A percentile compares a stretch with the other conserved stretches of the same genome.
phyloP scores from a whole-genome alignment of 305 asterid species.

The Striga hermonthica region DNA sequence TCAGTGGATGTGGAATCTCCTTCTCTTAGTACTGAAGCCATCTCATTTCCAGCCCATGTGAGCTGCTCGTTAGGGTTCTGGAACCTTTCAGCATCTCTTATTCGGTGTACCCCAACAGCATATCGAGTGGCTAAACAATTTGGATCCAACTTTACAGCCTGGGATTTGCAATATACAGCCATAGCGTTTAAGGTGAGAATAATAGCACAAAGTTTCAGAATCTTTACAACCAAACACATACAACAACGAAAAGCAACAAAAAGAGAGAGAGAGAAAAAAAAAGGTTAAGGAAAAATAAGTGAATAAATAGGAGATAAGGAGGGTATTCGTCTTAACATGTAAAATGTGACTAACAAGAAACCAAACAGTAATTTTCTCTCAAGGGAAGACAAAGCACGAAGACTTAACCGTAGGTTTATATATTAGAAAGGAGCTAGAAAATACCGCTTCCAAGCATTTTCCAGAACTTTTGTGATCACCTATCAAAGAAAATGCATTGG shows the following conservation, averaged over 20 bases:
- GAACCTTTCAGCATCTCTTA: conserved; percentile 91
- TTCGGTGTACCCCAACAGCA: conserved; percentile 88
- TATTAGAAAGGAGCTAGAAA: conserved; percentile 15
- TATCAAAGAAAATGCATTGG: conserved; percentile 76
- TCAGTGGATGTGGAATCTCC: conserved; percentile 75
- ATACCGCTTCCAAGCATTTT: conserved; percentile 90
- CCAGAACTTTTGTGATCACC: conserved; percentile 81
- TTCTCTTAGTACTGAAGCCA: conserved; percentile 91
- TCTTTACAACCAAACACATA: conserved; percentile 11
- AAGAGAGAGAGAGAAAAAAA: neutral
- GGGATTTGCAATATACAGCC: conserved; percentile 32
- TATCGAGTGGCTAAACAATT: conserved; percentile 92
- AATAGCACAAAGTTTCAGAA: conserved; percentile 11
- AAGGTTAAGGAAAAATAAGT: neutral
- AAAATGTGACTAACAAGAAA: neutral
- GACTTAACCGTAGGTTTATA: neutral
- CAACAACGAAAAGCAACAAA: neutral
- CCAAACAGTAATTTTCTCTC: neutral
- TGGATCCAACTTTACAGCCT: conserved; percentile 96
- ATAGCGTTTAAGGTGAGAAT: conserved; percentile 27
- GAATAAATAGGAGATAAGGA: neutral
- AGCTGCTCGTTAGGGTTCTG: conserved; percentile 93
- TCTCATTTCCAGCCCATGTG: conserved; percentile 95
- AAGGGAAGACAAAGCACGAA: neutral
- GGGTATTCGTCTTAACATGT: too few species aligned